Base-by-base conservation (phyloP, 352 stramenopile species). In the Phytophthora niederhauseri region DNA sequence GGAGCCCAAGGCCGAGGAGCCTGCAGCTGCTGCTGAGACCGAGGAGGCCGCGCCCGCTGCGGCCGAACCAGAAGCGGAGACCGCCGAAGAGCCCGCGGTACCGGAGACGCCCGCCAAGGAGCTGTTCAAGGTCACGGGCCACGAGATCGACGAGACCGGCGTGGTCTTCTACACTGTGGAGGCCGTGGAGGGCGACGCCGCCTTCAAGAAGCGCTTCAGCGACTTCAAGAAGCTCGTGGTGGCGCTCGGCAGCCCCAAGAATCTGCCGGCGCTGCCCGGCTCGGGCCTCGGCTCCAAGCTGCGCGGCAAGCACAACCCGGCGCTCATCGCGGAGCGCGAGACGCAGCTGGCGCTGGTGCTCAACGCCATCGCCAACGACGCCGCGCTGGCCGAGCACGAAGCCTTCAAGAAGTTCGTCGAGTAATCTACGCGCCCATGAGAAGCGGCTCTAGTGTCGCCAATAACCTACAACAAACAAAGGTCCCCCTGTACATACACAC, bases 161-260 rank as follows among this genome's bases (percentile, higher is more conserved):
- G 73, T 92, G 6, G 88, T 94, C 2, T 90, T 82, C 53, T 95
- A 95, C 84, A 64, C 76, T 11, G 58, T 95, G 28, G 75, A 90
- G 56, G 34, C 78, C 2, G 58, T 54, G 0, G 73, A 89, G 28
- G 72, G 72, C 48, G 69, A 77, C 4, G 60, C 14, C 12, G 57
- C 57, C 26, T 70, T 89, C 55, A 91, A 93, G 71, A 91, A 87
- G 70, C 86, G 86, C 66, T 94, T 81, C 74, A 92, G 85, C 61
- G 88, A 94, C 66, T 95, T 95, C 63, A 94, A 94, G 78, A 61
- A 72, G 43, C 72, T 95, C 8, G 80, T 94, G 57, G 66, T 69
- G 9, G 65, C 67, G 9, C 72, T 93, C 0, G 61, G 66, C 30
- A 76, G 59, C 34, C 66, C 69, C 3, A 71, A 71, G 24, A 59